Base-by-base conservation (phyloP, 257 asterid species). In the Cordia subcordata region DNA sequence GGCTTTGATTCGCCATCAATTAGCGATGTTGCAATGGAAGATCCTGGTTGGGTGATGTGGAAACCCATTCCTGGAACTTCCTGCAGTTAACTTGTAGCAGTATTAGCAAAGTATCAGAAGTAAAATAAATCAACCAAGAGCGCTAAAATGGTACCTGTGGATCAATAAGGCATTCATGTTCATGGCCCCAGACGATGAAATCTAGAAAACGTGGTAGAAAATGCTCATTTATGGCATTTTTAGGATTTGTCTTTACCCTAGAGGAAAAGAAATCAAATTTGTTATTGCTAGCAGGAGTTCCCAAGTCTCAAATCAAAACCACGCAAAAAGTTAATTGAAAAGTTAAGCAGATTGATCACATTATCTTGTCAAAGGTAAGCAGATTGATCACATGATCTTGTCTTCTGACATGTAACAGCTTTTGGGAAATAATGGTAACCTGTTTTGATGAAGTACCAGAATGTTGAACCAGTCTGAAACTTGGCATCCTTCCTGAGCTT, bases 41-140 rank as follows among this genome's bases (percentile, higher is more conserved):
- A 92, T 72, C 99, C 99, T 40, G 99, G 99, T 68, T 92, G 99
- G 65, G 96, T 88, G 71, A 92, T 84, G 82, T 88, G 99, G 76
- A 92, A 92, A 67, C 99, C 99, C 99, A 88, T 92, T 55, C 99
- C 99, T 21, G 99, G 81, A 69, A 88, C 96, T 87, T 88, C 99
- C 99, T 92, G 82, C 66, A 65, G 53, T 32, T 52, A 60, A 68
- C 56, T 61, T n/a, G 54, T 4, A 8, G 53, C 62, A 64, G 53
- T 49, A 70, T 56, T 61, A 68, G 72, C 54, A 59, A 68, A 71
- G 67, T 13, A 58, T 51, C 51, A 61, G 21, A 60, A 47, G 60
- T 35, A 68, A 59, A 17, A 45, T 21, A 62, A 55, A 56, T 37
- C 46, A 71, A 59, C 27, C 15, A 62, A 62, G 18, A 68, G 64